These are phyloP conservation scores for Eutrema salsugineum DNA, from an alignment of 441 rosid genomes.

Conservation along the genomic window DNA sequence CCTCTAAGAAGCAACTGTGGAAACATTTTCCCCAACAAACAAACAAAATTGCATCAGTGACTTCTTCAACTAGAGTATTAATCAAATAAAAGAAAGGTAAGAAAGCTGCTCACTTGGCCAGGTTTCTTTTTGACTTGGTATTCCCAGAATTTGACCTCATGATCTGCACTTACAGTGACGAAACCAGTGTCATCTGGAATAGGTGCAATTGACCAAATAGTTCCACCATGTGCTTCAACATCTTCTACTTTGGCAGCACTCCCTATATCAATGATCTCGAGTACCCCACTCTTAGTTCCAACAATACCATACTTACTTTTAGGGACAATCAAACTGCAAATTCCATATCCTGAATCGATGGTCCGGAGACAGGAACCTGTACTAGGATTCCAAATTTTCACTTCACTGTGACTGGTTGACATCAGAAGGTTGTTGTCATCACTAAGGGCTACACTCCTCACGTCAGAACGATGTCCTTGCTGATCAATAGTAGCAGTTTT, in stretches of 20 bases:
- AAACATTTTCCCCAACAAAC: background rate
- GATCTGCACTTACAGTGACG: slow-evolving; percentile 96
- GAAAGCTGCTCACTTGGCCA: slow-evolving; percentile 58
- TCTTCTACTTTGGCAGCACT: slow-evolving; percentile 72
- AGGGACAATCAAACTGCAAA: slow-evolving; percentile 89
- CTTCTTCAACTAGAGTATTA: background rate
- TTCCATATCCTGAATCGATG: slow-evolving; percentile 86
- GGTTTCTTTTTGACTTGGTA: slow-evolving; percentile 65
- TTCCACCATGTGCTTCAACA: slow-evolving; percentile 90
- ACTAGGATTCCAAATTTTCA: slow-evolving; percentile 96
- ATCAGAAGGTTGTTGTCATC: slow-evolving; percentile 81
- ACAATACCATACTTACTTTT: slow-evolving; percentile 78
- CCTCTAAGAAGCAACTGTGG: background rate
- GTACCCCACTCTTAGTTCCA: slow-evolving; percentile 82
- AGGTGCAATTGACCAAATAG: slow-evolving; percentile 65
- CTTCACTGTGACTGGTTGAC: slow-evolving; percentile 96
- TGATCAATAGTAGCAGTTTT: slow-evolving; percentile 76
- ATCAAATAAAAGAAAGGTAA: slow-evolving; percentile 3
- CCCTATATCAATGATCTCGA: slow-evolving; percentile 86
- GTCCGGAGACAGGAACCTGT: slow-evolving; percentile 94
- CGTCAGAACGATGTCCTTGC: slow-evolving; percentile 91
- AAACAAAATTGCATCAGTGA: background rate
- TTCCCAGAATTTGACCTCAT: slow-evolving; percentile 93
- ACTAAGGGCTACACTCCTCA: slow-evolving; percentile 90
- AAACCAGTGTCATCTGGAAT: slow-evolving; percentile 82